Evolutionary conservation across 2,329 filamentous ascomycete species (phyloP), one percentile per base, ranked within the genome.

Genomic region (Venturia pyrina): DNA sequence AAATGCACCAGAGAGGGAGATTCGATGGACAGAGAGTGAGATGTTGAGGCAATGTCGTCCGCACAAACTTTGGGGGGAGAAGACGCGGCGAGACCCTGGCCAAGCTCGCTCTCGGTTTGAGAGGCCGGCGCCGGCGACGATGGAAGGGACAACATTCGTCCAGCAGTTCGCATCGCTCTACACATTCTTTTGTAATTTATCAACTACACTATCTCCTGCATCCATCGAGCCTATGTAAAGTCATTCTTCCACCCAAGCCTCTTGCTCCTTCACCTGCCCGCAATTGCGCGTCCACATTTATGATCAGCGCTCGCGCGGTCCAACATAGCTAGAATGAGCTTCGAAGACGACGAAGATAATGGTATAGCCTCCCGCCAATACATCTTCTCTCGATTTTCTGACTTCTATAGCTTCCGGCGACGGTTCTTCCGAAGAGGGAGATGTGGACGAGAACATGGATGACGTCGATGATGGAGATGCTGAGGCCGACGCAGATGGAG

Each of bases 401-500:
- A 62, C 19, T n/a, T 32, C 1, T 34, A 53, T 32, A 66, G 64
- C 56, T 13, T 66, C 64, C 24, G 57, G 56, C 28, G 53, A 59
- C 17, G 37, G 37, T 37, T 59, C 53, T 32, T 61, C 56, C 32
- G 40, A 66, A 21, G 76, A 79, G 63, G 76, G 77, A 68, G 77
- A 81, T 65, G 75, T 75, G 50, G 79, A 81, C 72, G 76, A 77
- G 70, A 73, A 73, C 48, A 77, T 75, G 44, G 77, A 78, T 46
- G 78, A 80, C 65, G 78, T 78, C 15, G 76, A 73, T 60, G 75
- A 74, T 48, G 73, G 70, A 66, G 78, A 78, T 57, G 76, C 73
- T 43, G 77, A 77, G 21, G 74, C 70, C 1, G 77, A 75, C 19
- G 73, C 74, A 15, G 75, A 75, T 28, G 76, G 76, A 46, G 72